Conservation (phyloP, 441 rosid genomes). For the Francoa sonchifolia region DNA sequence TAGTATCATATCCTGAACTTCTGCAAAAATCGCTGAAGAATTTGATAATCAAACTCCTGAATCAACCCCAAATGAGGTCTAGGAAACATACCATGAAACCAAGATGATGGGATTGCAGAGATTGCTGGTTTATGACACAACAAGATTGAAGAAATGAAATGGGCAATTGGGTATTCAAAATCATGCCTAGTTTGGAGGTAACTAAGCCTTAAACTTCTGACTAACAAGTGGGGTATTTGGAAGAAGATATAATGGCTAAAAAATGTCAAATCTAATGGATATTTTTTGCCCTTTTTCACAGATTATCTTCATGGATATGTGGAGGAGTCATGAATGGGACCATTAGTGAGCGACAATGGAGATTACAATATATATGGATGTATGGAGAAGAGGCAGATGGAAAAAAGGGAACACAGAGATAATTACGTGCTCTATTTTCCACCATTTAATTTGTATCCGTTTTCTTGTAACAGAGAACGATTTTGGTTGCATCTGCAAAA, state of each 20-base stretch:
- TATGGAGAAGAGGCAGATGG: constrained; percentile 35
- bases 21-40: no score
- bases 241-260: neutral
- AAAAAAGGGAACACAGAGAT: constrained; percentile 27
- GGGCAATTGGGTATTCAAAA: constrained; percentile 18
- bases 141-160: constrained; percentile 26
- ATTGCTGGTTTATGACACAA: no score
- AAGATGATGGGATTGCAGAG: no score
- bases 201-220: constrained; percentile 6
- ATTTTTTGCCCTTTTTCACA: neutral
- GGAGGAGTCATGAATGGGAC: constrained; percentile 32
- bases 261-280: constrained; percentile 12
- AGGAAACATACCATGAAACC: no score
- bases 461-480: constrained; percentile 30
- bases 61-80: no score
- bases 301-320: constrained; percentile 16
- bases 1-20: no score
- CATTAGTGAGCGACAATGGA: constrained; percentile 22
- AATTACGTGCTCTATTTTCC: constrained; percentile 41
- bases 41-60: no score
- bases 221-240: constrained; percentile 1
- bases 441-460: constrained; percentile 38
- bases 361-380: constrained; percentile 26
- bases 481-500: no score
- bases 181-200: constrained; percentile 11